These are phyloP conservation scores for Suillus tomentosus DNA, from an alignment of 768 basidiomycete species.

Conservation along the genomic window DNA sequence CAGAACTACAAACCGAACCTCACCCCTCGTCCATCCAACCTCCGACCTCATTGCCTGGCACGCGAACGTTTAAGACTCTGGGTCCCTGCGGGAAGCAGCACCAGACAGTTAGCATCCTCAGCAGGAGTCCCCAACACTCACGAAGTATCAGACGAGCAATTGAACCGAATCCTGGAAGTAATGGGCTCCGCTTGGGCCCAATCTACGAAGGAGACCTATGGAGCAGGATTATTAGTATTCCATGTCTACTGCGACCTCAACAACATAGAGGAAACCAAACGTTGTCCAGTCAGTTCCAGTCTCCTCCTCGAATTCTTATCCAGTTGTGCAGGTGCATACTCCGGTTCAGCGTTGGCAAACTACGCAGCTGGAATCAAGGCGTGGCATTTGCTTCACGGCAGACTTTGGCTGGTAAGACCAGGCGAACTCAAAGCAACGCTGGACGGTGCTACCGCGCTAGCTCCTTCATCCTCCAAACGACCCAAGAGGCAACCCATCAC, in stretches of 20 bases:
- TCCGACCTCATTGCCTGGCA: slow-evolving; percentile 13
- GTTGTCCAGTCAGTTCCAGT: slow-evolving; percentile 14
- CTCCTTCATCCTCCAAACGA: too few relatives aligned
- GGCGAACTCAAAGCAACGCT: too few relatives aligned
- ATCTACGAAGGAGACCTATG: slow-evolving; percentile 16
- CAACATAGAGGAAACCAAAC: slow-evolving; percentile 13
- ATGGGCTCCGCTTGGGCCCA: slow-evolving; percentile 11
- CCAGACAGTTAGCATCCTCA: too few relatives aligned
- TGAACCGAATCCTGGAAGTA: slow-evolving; percentile 3
- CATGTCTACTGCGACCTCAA: slow-evolving; percentile 24
- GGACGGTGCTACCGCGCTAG: too few relatives aligned
- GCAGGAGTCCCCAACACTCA: too few relatives aligned
- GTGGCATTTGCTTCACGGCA: slow-evolving; percentile 29
- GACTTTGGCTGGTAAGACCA: not conserved
- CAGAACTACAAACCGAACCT: not conserved
- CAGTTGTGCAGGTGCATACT: slow-evolving; percentile 11
- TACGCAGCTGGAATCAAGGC: slow-evolving; percentile 23
- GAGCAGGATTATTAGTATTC: slow-evolving; percentile 21
- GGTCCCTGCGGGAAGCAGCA: not conserved
- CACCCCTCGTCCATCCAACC: slow-evolving; percentile 2
- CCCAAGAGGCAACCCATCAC: too few relatives aligned
- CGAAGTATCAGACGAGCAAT: not conserved
- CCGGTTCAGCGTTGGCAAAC: slow-evolving; percentile 14
- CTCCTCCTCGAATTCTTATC: slow-evolving; percentile 22
- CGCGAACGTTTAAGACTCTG: slow-evolving; percentile 1